phyloP scores from a whole-genome alignment of 2,329 filamentous ascomycete genomes.

The Stagonosporopsis cucurbitacearum region DNA sequence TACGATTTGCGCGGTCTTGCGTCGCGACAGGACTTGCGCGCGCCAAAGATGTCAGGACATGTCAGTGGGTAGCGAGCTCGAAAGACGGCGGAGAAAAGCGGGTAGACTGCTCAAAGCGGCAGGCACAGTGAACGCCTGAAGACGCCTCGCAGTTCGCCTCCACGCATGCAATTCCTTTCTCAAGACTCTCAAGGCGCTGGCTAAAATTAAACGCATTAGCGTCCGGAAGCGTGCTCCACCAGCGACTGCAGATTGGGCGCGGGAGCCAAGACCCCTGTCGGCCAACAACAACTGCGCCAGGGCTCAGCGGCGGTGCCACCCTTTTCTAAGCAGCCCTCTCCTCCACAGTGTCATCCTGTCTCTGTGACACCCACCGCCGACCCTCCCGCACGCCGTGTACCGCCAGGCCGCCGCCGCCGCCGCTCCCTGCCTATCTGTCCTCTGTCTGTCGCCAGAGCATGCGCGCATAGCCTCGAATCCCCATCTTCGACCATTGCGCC shows the following conservation, averaged over 20 bases:
- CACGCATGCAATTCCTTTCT: conserved; percentile 10
- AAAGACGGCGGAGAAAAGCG: conserved; percentile 4
- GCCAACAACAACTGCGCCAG: conserved; percentile 6
- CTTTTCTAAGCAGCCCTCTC: conserved; percentile 15
- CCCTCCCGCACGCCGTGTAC: conserved; percentile 16
- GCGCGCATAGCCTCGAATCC: conserved; percentile 31
- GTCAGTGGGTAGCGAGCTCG: conserved; percentile 6
- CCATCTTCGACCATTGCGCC: background rate
- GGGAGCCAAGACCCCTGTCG: conserved; percentile 7
- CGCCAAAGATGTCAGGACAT: background rate
- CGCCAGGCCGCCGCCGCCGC: conserved; percentile 23
- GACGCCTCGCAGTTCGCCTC: background rate
- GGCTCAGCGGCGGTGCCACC: conserved; percentile 11
- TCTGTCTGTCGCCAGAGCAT: conserved; percentile 28
- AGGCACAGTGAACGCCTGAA: background rate
- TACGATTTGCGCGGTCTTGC: background rate
- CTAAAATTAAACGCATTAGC: conserved; percentile 16
- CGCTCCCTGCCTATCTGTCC: conserved; percentile 24
- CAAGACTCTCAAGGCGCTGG: background rate
- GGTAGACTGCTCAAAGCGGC: conserved; percentile 12
- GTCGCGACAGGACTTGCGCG: background rate
- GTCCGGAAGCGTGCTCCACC: conserved; percentile 11
- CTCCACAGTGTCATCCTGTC: background rate
- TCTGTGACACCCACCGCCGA: conserved; percentile 16
- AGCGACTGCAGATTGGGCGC: conserved; percentile 6